Base-by-base conservation (phyloP, 1,284 basidiomycete species). In the Ustilago sp. region DNA sequence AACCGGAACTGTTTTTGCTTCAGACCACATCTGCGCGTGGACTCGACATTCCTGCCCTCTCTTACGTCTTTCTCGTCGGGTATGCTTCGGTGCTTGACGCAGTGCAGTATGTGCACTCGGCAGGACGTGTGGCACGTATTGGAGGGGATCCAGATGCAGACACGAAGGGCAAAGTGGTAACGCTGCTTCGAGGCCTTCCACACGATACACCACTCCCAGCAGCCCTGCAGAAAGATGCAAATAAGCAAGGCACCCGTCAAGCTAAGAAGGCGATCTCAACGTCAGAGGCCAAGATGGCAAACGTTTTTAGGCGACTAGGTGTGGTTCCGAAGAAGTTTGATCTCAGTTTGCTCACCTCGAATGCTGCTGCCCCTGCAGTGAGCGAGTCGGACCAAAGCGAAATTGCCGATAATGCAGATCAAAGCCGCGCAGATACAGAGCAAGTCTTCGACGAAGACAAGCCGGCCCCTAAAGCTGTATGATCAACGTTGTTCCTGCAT, bases 51-150 rank as follows among this genome's bases (percentile, higher is more conserved):
- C 82, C 81, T 1, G 64, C 53, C 17, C 80, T 86, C 19, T 73
- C 71, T 47, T 83, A 86, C 52, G 83, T 85, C 32, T 86, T 84
- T 48, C 57, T 84, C 8, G 59, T 86, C 4, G 83, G 83, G 6
- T 58, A 79, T n/a, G 60, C 72, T 7, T 74, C 81, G 0, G 81
- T 85, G 23, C 65, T 76, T 11, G 81, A 84, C 51, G 74, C 84
- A 2, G 77, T 82, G 39, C 74, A 77, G 39, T 86, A 86, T 62
- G 80, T 78, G 9, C 84, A 86, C 51, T 59, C 81, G 19, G 84
- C 84, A 7, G 84, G 84, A 7, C 80, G 84, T 28, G 83, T 79
- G 12, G 66, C 81, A 34, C 80, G 84, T 15, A 68, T 85, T 23
- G 79, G 81, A n/a, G 50, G 57, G 6, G 51, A 60, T 50, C 48